Conservation (phyloP, 805 yeast genomes). For the Saturnispora silvae region DNA sequence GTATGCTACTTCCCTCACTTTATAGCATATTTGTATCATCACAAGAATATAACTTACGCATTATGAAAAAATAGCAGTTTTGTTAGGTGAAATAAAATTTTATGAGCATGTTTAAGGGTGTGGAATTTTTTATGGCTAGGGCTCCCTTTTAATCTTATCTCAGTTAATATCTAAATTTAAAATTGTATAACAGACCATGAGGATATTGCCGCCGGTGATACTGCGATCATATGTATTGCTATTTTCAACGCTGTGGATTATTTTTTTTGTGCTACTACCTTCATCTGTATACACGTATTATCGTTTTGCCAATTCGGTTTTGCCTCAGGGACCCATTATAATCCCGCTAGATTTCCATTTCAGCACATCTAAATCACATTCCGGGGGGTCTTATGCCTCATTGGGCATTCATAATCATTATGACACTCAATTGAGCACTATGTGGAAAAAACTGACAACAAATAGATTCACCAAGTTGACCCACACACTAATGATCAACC, state of each 20-base stretch:
- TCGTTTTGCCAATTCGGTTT: constrained; percentile 9
- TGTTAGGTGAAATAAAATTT: too few relatives aligned
- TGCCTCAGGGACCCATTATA: constrained; percentile 9
- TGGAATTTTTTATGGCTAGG: too few relatives aligned
- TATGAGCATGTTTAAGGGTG: too few relatives aligned
- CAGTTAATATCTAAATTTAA: too few relatives aligned
- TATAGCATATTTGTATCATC: too few relatives aligned
- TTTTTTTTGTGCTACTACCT: constrained; percentile 11
- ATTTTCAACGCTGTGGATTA: constrained; percentile 1
- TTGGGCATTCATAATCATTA: constrained; percentile 5
- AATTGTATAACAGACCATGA: too few relatives aligned
- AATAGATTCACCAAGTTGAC: constrained; percentile 11
- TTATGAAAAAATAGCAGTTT: too few relatives aligned
- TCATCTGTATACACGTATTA: constrained; percentile 8
- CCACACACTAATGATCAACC: constrained; percentile 9
- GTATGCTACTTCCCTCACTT: too few relatives aligned
- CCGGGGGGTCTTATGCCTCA: constrained; percentile 11
- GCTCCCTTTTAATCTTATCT: too few relatives aligned
- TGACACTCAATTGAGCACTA: constrained; percentile 1
- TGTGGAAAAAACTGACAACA: constrained; percentile 9
- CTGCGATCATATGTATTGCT: constrained; percentile 8
- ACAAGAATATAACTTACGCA: too few relatives aligned
- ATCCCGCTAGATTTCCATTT: constrained; percentile 10
- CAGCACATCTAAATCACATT: background rate
- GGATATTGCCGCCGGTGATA: constrained; percentile 6